phyloP scores from a whole-genome alignment of 495 filamentous ascomycete species.

The Penicillium salamii region DNA sequence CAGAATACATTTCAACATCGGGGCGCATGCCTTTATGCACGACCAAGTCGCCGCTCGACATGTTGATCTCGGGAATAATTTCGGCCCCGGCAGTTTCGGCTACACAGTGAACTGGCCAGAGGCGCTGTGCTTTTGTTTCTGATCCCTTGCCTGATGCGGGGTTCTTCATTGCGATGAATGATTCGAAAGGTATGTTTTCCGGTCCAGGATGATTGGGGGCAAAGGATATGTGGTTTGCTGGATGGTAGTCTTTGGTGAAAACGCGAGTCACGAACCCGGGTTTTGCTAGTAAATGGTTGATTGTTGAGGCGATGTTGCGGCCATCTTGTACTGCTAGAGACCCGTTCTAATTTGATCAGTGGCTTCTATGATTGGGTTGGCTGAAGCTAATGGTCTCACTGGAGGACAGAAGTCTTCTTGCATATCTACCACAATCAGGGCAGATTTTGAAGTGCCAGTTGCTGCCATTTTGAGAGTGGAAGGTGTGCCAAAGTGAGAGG shows the following conservation, averaged over 20 bases:
- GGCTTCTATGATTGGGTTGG: neutral
- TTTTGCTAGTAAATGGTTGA: slow-evolving; percentile 73
- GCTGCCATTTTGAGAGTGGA: slow-evolving; percentile 9
- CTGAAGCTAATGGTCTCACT: slow-evolving; percentile 38
- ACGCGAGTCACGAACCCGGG: slow-evolving; percentile 68
- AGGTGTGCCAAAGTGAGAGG: neutral
- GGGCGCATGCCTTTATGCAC: slow-evolving; percentile 75
- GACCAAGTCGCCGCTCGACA: slow-evolving; percentile 54
- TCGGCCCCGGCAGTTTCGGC: slow-evolving; percentile 69
- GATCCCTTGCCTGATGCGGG: slow-evolving; percentile 54
- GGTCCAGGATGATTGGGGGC: slow-evolving; percentile 69
- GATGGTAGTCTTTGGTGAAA: slow-evolving; percentile 90
- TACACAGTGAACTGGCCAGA: slow-evolving; percentile 93
- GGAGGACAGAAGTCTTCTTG: slow-evolving; percentile 98
- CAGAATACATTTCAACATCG: slow-evolving; percentile 87
- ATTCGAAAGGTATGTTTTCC: slow-evolving; percentile 65
- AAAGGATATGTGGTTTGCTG: slow-evolving; percentile 83
- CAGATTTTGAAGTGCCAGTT: slow-evolving; percentile 22
- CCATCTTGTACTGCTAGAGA: slow-evolving; percentile 74
- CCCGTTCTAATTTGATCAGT: slow-evolving; percentile 59
- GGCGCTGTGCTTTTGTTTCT: slow-evolving; percentile 62
- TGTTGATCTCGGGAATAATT: slow-evolving; percentile 71
- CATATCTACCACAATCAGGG: slow-evolving; percentile 78
- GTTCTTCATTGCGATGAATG: slow-evolving; percentile 62
- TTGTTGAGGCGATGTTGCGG: slow-evolving; percentile 60